Base-by-base conservation (phyloP, 805 yeast genomes). In the Dipodascus albidus region DNA sequence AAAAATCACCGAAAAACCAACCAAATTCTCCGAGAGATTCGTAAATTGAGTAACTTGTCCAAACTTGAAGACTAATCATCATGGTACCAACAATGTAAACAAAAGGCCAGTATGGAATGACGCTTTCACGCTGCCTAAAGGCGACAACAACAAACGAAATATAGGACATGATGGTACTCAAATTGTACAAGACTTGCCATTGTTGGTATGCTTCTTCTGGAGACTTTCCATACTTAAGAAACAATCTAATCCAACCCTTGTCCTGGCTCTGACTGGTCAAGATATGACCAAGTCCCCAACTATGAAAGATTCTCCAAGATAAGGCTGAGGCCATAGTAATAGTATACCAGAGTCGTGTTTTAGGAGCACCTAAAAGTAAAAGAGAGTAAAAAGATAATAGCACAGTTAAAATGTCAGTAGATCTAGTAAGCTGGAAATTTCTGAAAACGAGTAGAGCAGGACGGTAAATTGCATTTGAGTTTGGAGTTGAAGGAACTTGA, bases 1-100 rank as follows among this genome's bases (percentile, higher is more conserved):
- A 86, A 67, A 86, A 86, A 66, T 86, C 95, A 54, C 95, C 95
- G 65, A 83, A 86, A 62, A 85, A 86, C 93, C 93, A 86, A n/a
- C 95, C 93, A 67, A 82, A 85, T 56, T 83, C 84, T 1, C 91
- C 91, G 58, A 86, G 80, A 50, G 85, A 80, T 48, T 79, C 78
- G 58, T 81, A 75, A 38, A 85, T 84, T 27, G 87, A 84, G 22
- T 74, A 60, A 59, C 84, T 80, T 35, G 87, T 83, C 84, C 87
- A 81, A 17, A 76, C 64, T 60, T 86, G 95, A 24, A 86, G 71
- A 4, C 74, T 59, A 15, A 82, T 70, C 35, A 85, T 70, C 55
- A 79, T 64, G 0, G 68, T 56, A 9, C 91, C 91, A 49, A 82
- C 61, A 52, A 83, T 82, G n/a, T 77, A 58, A 53, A 85, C 67